Evolutionary conservation across 1,139 yeast genomes (phyloP).

Genomic region (Suhomyces kunorum): DNA sequence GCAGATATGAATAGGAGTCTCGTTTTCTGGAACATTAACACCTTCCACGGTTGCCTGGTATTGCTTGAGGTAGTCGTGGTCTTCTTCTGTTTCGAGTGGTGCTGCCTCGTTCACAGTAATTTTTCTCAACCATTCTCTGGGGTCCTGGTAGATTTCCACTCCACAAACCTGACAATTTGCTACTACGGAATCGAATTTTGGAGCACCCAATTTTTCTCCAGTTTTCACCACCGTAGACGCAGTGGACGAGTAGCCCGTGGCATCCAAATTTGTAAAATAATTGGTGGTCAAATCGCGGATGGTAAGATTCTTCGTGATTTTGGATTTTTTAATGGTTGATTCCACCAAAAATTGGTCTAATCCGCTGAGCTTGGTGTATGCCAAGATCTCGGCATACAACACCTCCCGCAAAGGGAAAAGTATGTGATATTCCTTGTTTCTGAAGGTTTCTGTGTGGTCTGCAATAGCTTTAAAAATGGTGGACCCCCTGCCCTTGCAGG

Average conservation of each 20-base stretch:
- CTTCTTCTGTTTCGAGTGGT: slow-evolving; percentile 51
- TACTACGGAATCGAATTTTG: slow-evolving; percentile 27
- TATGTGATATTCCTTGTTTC: slow-evolving; percentile 39
- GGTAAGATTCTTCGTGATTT: slow-evolving; percentile 65
- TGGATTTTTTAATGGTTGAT: slow-evolving; percentile 32
- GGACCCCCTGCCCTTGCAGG: slow-evolving; percentile 90
- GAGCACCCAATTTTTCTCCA: slow-evolving; percentile 73
- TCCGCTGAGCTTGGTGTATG: slow-evolving; percentile 45
- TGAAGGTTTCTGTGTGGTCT: slow-evolving; percentile 38
- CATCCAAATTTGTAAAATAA: slow-evolving; percentile 73
- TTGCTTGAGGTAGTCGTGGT: slow-evolving; percentile 36
- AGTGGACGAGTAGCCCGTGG: slow-evolving; percentile 79
- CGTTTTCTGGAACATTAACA: slow-evolving; percentile 1
- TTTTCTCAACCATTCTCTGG: slow-evolving; percentile 66
- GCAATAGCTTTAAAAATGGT: slow-evolving; percentile 55
- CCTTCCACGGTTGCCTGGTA: slow-evolving; percentile 15
- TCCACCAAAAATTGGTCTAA: slow-evolving; percentile 24
- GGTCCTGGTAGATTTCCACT: slow-evolving; percentile 52
- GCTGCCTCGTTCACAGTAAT: slow-evolving; percentile 70
- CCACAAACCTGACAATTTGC: slow-evolving; percentile 55
- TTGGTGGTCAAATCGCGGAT: slow-evolving; percentile 75
- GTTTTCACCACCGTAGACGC: slow-evolving; percentile 93
- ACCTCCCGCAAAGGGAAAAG: slow-evolving; percentile 78
- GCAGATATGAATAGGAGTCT: slow-evolving; percentile 47
- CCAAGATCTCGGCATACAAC: slow-evolving; percentile 61